Percentiles rank a stretch among this genome's conserved stretches.
These are phyloP conservation scores for Fraxinus cuspidata DNA, from an alignment of 257 asterid genomes.

Conservation along the genomic window DNA sequence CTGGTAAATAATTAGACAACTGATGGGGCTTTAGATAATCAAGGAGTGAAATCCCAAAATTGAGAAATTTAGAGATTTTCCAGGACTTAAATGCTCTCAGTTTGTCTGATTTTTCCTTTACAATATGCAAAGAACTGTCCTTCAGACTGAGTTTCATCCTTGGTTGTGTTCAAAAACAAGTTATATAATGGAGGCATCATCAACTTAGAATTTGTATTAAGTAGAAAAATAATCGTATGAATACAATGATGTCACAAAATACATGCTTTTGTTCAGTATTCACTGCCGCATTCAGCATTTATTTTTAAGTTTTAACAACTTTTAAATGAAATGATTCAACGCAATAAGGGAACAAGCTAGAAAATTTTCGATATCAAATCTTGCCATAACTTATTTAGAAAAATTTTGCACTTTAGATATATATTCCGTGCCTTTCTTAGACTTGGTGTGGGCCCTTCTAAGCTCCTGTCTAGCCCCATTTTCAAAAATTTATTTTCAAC, in stretches of 20 bases:
- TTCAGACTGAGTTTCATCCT: neutral
- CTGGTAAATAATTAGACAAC: slow-evolving; percentile 28
- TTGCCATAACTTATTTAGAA: no score
- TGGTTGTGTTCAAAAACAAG: neutral
- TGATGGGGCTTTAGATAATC: neutral
- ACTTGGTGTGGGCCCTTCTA: no score
- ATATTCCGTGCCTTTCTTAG: no score
- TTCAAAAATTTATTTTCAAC: no score
- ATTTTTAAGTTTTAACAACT: neutral
- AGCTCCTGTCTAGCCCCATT: no score
- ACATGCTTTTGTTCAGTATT: neutral
- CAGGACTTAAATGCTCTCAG: neutral
- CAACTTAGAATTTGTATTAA: neutral
- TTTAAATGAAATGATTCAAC: neutral
- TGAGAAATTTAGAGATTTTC: neutral
- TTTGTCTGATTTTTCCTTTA: neutral
- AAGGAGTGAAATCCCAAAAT: neutral
- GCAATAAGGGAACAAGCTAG: neutral
- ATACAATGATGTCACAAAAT: neutral
- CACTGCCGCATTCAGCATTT: neutral
- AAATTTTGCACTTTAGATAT: no score
- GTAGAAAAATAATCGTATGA: neutral
- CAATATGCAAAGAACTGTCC: neutral
- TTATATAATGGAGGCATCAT: neutral
- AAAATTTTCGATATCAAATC: no score